Conservation (phyloP, 1,139 yeast genomes). For the Eremothecium coryli region DNA sequence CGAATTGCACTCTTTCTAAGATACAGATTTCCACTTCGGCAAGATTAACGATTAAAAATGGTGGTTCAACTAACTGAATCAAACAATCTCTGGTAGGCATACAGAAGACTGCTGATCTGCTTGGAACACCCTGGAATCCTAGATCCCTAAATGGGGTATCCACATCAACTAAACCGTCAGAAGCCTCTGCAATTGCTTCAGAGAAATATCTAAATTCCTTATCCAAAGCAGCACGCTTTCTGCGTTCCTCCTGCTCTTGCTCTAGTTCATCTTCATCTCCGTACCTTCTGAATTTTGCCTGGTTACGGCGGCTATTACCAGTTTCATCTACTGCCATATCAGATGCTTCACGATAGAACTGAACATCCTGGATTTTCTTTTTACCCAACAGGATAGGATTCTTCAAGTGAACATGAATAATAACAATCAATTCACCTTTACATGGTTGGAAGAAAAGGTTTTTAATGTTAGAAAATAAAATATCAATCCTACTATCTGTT, state of each 20-base stretch:
- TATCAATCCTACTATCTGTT: constrained; percentile 79
- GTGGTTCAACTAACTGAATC: constrained; percentile 89
- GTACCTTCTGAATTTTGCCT: constrained; percentile 63
- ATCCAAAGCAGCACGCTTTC: constrained; percentile 82
- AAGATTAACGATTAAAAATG: constrained; percentile 82
- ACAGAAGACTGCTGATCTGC: constrained; percentile 86
- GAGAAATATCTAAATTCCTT: constrained; percentile 86
- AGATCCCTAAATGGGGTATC: constrained; percentile 94
- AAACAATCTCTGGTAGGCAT: constrained; percentile 97
- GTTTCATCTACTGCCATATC: constrained; percentile 97
- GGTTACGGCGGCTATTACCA: constrained; percentile 66
- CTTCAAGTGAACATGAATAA: constrained; percentile 87
- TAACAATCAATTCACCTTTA: constrained; percentile 85
- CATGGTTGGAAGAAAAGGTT: constrained; percentile 94
- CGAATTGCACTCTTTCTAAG: constrained; percentile 94
- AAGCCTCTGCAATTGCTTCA: constrained; percentile 82
- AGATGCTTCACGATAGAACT: constrained; percentile 92
- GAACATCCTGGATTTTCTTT: constrained; percentile 90
- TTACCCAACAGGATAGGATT: constrained; percentile 93
- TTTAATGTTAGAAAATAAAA: constrained; percentile 80
- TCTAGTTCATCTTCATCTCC: constrained; percentile 98
- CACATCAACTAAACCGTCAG: constrained; percentile 71
- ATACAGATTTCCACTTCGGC: constrained; percentile 93
- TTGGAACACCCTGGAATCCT: constrained; percentile 97
- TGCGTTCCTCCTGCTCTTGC: constrained; percentile 97